phyloP scores from a whole-genome alignment of 2,329 filamentous ascomycete species.

The Rutstroemia sydowiana region DNA sequence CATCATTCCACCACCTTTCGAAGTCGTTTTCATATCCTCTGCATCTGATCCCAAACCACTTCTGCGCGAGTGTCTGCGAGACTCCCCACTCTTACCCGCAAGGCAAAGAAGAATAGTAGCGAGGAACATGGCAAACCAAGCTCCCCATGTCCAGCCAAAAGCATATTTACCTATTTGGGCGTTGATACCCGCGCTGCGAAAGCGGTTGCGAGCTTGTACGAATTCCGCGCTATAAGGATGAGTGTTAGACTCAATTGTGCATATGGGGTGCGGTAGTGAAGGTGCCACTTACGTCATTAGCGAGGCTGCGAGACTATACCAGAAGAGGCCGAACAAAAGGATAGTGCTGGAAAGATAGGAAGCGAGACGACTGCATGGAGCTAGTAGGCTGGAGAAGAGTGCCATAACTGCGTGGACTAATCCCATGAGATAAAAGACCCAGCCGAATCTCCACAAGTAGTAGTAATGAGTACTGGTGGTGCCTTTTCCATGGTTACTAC shows the following conservation, averaged over 20 bases:
- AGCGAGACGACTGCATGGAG: constrained; percentile 64
- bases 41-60: not conserved
- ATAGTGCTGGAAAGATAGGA: constrained; percentile 57
- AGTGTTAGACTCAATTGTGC: not conserved
- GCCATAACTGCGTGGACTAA: constrained; percentile 69
- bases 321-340: constrained; percentile 56
- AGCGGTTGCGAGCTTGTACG: constrained; percentile 61
- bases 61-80: not conserved
- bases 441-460: constrained; percentile 85
- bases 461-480: constrained; percentile 59
- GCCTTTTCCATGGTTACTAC: constrained; percentile 43
- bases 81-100: constrained; percentile 35
- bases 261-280: not conserved
- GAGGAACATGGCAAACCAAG: constrained; percentile 58
- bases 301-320: constrained; percentile 57
- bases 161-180: constrained; percentile 60
- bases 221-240: constrained; percentile 45
- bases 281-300: constrained; percentile 62
- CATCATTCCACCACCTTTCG: not conserved
- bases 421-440: constrained; percentile 81
- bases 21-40: not conserved
- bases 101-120: constrained; percentile 61
- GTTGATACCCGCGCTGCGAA: constrained; percentile 45
- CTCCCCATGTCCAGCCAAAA: constrained; percentile 72
- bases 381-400: constrained; percentile 61